Evolutionary conservation across 2,329 filamentous ascomycete genomes (phyloP).

Genomic region (Penicillium brevicompactum): DNA sequence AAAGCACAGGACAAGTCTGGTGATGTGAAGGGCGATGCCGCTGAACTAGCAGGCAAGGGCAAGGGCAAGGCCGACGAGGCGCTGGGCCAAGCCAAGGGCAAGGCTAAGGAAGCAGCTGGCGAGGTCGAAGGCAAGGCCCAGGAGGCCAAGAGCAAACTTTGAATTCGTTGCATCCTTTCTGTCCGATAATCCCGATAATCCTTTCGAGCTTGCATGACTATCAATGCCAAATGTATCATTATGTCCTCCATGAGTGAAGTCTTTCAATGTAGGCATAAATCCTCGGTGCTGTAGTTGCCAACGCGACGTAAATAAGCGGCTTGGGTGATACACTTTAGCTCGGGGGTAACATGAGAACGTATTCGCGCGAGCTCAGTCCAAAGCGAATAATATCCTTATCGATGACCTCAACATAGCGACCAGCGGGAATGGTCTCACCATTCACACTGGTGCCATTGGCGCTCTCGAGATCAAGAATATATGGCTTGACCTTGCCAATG

Average conservation of each 20-base stretch:
- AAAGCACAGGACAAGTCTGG: conserved; percentile 49
- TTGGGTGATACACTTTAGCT: conserved; percentile 13
- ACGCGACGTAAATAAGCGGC: background rate
- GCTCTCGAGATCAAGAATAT: conserved; percentile 90
- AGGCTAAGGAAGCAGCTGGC: conserved; percentile 28
- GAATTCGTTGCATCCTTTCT: background rate
- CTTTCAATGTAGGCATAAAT: background rate
- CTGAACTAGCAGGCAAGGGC: conserved; percentile 33
- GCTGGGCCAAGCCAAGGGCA: conserved; percentile 30
- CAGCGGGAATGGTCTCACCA: conserved; percentile 69
- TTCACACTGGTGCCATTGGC: conserved; percentile 89
- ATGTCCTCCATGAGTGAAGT: background rate
- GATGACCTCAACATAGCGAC: conserved; percentile 81
- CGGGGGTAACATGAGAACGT: conserved; percentile 82
- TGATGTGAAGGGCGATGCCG: conserved; percentile 35
- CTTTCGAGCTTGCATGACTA: conserved; percentile 2
- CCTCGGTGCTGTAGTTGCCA: background rate
- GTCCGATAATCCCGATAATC: background rate
- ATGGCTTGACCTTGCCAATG: conserved; percentile 77
- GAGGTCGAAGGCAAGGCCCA: conserved; percentile 31
- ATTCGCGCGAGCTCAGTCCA: conserved; percentile 85
- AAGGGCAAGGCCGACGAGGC: conserved; percentile 39
- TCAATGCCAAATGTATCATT: conserved; percentile 7
- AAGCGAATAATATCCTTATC: conserved; percentile 90
- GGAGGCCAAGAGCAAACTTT: conserved; percentile 18